These are phyloP conservation scores for Podila minutissima DNA, from an alignment of 192 early-diverging fungal genomes.

Conservation along the genomic window DNA sequence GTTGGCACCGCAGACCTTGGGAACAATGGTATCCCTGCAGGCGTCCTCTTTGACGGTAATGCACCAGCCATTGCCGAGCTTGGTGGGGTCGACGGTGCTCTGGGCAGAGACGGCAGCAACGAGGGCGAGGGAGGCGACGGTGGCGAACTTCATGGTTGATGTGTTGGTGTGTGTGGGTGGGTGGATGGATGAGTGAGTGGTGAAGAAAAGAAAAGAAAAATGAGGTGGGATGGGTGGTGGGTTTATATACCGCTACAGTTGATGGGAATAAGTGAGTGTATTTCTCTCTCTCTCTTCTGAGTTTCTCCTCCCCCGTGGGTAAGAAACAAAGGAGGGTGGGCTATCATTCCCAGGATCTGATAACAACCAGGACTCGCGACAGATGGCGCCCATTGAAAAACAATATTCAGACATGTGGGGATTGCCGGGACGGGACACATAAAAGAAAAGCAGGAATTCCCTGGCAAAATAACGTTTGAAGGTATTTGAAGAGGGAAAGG, in stretches of 20 bases:
- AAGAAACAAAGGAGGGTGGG: neutral
- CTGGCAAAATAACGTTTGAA: neutral
- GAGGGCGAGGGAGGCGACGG: constrained; percentile 3
- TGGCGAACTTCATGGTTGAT: constrained; percentile 28
- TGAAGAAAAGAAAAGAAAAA: constrained; percentile 5
- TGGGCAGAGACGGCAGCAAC: constrained; percentile 3
- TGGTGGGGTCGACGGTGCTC: constrained; percentile 31
- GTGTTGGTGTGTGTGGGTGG: neutral
- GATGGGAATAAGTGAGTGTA: no score
- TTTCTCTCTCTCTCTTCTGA: no score
- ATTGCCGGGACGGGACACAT: neutral
- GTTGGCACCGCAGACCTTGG: constrained; percentile 19
- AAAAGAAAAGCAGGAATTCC: neutral
- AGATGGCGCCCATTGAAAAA: neutral
- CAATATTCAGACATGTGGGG: no score
- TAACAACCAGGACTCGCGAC: neutral
- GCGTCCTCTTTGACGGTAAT: neutral
- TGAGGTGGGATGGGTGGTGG: neutral
- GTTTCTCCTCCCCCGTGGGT: neutral
- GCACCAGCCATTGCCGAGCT: constrained; percentile 40
- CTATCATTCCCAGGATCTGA: neutral
- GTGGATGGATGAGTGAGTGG: neutral
- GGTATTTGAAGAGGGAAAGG: no score
- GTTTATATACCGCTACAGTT: neutral
- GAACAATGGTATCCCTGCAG: neutral